Evolutionary conservation across 169 alveolate species (phyloP).

Genomic region (Theileria orientalis): DNA sequence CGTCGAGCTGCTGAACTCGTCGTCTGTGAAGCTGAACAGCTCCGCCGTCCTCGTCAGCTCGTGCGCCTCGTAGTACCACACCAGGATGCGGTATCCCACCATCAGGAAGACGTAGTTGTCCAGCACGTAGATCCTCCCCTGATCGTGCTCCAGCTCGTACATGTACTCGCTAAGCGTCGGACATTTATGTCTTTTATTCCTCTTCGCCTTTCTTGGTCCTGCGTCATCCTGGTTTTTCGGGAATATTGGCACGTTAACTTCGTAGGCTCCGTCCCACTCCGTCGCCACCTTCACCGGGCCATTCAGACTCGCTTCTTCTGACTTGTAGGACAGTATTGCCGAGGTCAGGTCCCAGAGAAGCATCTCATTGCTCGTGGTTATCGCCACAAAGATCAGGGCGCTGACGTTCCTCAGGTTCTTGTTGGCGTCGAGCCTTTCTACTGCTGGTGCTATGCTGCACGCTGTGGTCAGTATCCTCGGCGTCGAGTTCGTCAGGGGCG

Average conservation of each 20-base stretch:
- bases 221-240: neutral
- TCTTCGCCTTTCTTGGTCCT: neutral
- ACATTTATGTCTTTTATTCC: neutral
- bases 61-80: conserved; percentile 52
- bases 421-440: neutral
- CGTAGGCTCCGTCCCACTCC: conserved; percentile 44
- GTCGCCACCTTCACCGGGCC: conserved; percentile 52
- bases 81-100: conserved; percentile 36
- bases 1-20: neutral
- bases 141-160: conserved; percentile 32
- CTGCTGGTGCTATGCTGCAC: neutral
- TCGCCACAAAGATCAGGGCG: conserved; percentile 26
- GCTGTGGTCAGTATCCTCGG: conserved; percentile 4
- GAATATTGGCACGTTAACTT: neutral
- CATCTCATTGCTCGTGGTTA: conserved; percentile 53
- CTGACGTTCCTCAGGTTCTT: neutral
- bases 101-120: conserved; percentile 44
- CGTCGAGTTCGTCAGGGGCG: neutral
- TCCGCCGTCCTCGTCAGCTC: conserved; percentile 53
- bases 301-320: conserved; percentile 16
- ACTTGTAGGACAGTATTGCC: conserved; percentile 33
- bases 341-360: conserved; percentile 60
- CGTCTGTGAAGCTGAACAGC: conserved; percentile 27
- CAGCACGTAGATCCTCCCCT: conserved; percentile 14
- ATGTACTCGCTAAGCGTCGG: conserved; percentile 46